Base-by-base conservation (phyloP, 805 yeast genomes). In the Middelhovenomyces tepae region DNA sequence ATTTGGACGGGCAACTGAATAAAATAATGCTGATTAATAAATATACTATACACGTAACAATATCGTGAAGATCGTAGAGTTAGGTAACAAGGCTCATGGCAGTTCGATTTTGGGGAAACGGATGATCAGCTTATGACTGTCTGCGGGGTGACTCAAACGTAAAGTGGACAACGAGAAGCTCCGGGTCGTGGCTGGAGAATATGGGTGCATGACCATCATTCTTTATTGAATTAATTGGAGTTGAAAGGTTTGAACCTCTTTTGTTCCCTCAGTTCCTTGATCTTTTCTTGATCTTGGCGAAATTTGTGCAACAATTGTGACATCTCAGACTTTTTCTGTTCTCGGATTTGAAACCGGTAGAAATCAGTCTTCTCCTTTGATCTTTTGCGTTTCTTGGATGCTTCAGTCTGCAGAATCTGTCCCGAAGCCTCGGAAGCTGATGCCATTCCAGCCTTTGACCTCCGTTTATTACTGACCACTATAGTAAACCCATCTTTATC, bases 401-500 rank as follows among this genome's bases (percentile, higher is more conserved):
- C 46, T 13, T 28, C 21, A 13, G 18, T 34, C 32, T 30, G 37
- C 8, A 26, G 29, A 6, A 20, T 20, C 11, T 26, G 19, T 7
- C 17, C 29, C 19, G 15, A 18, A 8, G 36, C 41, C 18, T 27
- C 36, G 3, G 52, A 36, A 0, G 47, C 44, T 9, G 42, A 34
- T 8, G 43, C 38, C 24, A 85, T 65, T 40, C 82, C 82, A 42
- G 75, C 73, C 55, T 78, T 72, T 2, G 91, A 76, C 65, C 83
- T 85, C 42, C 94, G 72, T 51, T 83, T 87, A 31, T 83, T 69
- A 7, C 91, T 85, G 14, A 86, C 94, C 27, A 87, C 97, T 50
- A 82, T 61, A 1, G 94, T 85, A 60, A 87, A 87, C 2, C 96
- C 97, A 54, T 87, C 96, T 43, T 81, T 95, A 54, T 87, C 97